A percentile compares a stretch with the other conserved stretches of the same genome.
phyloP scores from a whole-genome alignment of 768 basidiomycete genomes.

The Strobilomyces echinocephalus region DNA sequence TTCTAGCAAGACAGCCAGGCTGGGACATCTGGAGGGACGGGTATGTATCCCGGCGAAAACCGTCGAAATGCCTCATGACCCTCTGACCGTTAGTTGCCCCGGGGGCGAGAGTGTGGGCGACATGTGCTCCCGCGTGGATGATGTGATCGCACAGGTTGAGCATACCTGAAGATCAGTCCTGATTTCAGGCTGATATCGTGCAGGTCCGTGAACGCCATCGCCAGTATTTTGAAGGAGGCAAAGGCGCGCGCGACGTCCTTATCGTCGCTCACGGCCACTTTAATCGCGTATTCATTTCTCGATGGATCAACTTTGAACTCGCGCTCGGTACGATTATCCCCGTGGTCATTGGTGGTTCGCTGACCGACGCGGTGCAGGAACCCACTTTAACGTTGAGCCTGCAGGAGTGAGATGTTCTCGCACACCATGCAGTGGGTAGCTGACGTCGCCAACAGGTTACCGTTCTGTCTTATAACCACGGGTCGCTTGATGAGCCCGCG shows the following conservation, averaged over 20 bases:
- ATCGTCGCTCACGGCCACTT: conserved; percentile 89
- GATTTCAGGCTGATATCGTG: conserved; percentile 4
- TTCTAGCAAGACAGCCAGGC: conserved; percentile 48
- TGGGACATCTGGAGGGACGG: conserved; percentile 91
- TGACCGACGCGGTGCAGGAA: conserved; percentile 39
- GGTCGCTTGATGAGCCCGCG: conserved; percentile 69
- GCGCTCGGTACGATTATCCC: conserved; percentile 40
- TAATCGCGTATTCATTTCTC: conserved; percentile 69
- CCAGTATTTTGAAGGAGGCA: conserved; percentile 62
- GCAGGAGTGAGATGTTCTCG: conserved; percentile 54
- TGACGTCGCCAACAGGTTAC: conserved; percentile 49
- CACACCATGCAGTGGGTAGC: not conserved
- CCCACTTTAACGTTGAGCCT: conserved; percentile 81
- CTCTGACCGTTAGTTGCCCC: conserved; percentile 56
- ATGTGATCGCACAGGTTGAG: conserved; percentile 63
- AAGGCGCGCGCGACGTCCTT: conserved; percentile 70
- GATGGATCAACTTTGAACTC: conserved; percentile 75
- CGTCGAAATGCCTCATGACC: not conserved
- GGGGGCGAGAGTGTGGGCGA: conserved; percentile 80
- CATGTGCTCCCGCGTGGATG: conserved; percentile 76
- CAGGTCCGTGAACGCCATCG: conserved; percentile 73
- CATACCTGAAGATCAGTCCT: conserved; percentile 4
- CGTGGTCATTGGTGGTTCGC: not conserved
- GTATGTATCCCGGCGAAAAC: conserved; percentile 33
- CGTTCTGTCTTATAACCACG: conserved; percentile 81